phyloP scores from a whole-genome alignment of 73 alveolate species.

The Stentor roeselii region DNA sequence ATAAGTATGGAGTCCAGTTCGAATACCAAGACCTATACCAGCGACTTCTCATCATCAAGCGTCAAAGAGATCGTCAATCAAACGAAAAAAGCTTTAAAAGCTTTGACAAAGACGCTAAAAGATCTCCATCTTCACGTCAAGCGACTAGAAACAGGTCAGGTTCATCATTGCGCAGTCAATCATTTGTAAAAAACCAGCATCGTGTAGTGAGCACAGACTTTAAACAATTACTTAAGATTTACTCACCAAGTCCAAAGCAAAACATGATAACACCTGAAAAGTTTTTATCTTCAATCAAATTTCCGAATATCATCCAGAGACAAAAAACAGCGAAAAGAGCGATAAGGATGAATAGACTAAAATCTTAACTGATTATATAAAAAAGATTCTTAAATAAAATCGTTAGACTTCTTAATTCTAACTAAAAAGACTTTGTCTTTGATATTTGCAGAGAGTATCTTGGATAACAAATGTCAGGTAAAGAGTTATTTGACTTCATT shows the following conservation, averaged over 20 bases:
- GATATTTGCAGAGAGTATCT: background rate
- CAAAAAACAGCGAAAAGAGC: background rate
- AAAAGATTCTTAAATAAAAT: background rate
- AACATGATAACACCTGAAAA: background rate
- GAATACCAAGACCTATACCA: constrained; percentile 30
- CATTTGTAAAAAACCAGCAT: background rate
- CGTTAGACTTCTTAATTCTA: background rate
- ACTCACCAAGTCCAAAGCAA: background rate
- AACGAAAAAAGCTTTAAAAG: background rate
- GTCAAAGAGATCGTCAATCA: constrained; percentile 6
- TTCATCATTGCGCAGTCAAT: background rate
- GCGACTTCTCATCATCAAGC: constrained; percentile 12
- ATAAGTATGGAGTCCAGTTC: constrained; percentile 26
- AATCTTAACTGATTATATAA: background rate
- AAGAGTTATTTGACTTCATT: background rate
- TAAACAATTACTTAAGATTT: too few relatives aligned
- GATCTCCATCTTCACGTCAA: background rate
- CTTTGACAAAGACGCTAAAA: background rate
- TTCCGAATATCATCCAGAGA: background rate
- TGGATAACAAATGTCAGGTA: background rate
- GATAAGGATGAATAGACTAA: background rate
- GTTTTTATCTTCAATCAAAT: background rate
- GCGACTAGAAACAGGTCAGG: background rate
- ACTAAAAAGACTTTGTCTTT: background rate
- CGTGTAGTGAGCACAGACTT: background rate